Percentiles rank a stretch among this genome's conserved stretches.
Evolutionary conservation across 2,329 filamentous ascomycete genomes (phyloP).

Genomic region (Cytospora piceae): DNA sequence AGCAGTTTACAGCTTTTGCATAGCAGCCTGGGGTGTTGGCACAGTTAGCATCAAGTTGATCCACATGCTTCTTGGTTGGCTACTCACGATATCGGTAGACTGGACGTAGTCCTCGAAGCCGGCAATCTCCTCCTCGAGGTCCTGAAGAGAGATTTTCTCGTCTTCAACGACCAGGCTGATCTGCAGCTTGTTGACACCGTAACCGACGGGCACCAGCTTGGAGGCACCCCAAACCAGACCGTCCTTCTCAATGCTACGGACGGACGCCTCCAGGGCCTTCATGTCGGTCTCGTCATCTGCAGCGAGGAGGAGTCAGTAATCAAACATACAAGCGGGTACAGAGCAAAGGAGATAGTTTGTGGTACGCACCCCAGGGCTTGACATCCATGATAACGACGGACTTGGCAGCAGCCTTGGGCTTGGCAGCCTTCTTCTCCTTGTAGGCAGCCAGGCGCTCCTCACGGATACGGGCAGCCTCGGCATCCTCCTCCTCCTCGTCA

Average conservation of each 20-base stretch:
- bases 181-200: constrained; percentile 99
- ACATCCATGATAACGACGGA: constrained; percentile 94
- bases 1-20: constrained; percentile 11
- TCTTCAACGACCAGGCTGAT: constrained; percentile 98
- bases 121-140: constrained; percentile 82
- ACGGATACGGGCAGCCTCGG: constrained; percentile 79
- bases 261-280: constrained; percentile 75
- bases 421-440: constrained; percentile 94
- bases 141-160: constrained; percentile 86
- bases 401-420: constrained; percentile 91
- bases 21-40: constrained; percentile 5
- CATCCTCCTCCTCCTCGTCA: constrained; percentile 93
- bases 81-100: constrained; percentile 75
- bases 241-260: constrained; percentile 85
- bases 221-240: constrained; percentile 95
- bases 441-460: constrained; percentile 92
- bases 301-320: not conserved
- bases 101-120: constrained; percentile 94
- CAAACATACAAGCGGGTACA: not conserved
- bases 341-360: constrained; percentile 4
- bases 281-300: constrained; percentile 93
- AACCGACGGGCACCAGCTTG: constrained; percentile 87
- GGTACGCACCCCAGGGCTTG: constrained; percentile 69
- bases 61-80: constrained; percentile 3
- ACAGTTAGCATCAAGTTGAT: constrained; percentile 8